phyloP scores from a whole-genome alignment of 2,329 filamentous ascomycete genomes.

The Trichoderma semiorbis region DNA sequence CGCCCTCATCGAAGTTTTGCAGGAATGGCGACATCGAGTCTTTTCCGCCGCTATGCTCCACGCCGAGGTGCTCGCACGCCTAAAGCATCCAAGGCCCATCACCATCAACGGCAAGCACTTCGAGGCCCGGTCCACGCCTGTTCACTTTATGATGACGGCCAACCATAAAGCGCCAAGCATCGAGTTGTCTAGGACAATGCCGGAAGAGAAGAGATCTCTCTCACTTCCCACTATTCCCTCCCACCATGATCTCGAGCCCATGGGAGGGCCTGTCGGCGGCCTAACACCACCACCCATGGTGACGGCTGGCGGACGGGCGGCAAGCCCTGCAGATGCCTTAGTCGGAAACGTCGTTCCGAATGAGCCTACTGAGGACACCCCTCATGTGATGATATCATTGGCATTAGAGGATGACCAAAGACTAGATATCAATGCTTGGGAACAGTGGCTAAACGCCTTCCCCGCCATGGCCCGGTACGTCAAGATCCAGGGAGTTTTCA shows the following conservation, averaged over 20 bases:
- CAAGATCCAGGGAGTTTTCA: constrained; percentile 59
- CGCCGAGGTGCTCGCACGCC: constrained; percentile 55
- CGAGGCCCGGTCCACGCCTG: constrained; percentile 56
- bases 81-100: constrained; percentile 58
- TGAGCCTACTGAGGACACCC: constrained; percentile 53
- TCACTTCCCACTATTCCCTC: constrained; percentile 26
- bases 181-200: constrained; percentile 43
- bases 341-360: constrained; percentile 29
- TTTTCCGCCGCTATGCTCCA: constrained; percentile 61
- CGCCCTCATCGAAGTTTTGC: constrained; percentile 55
- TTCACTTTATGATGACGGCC: constrained; percentile 62
- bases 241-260: constrained; percentile 18
- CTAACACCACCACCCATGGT: not conserved
- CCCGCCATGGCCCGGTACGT: constrained; percentile 58
- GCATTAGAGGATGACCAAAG: constrained; percentile 56
- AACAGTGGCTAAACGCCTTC: constrained; percentile 54
- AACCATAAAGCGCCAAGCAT: constrained; percentile 59
- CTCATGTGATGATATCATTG: constrained; percentile 59
- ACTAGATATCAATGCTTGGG: constrained; percentile 57
- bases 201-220: constrained; percentile 23
- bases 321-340: constrained; percentile 24
- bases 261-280: not conserved
- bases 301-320: constrained; percentile 25
- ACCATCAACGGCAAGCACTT: constrained; percentile 56
- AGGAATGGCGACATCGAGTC: constrained; percentile 52